These are phyloP conservation scores for Linanthus parryae DNA, from an alignment of 148 eudicot genomes.

Conservation along the genomic window DNA sequence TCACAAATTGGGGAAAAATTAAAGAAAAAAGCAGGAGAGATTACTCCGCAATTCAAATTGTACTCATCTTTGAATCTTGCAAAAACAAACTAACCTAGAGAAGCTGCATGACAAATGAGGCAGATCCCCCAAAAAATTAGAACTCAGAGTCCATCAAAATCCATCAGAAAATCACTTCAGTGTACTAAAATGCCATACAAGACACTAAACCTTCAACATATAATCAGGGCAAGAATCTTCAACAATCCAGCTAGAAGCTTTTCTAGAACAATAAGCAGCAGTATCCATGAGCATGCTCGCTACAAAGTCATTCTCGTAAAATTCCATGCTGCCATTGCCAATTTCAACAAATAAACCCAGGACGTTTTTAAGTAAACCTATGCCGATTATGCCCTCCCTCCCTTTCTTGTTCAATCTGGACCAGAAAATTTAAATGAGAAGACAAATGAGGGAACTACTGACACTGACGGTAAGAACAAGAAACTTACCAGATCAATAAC, in stretches of 20 bases:
- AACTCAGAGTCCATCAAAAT: too few relatives aligned
- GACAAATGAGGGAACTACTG: conserved; percentile 3
- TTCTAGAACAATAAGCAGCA: conserved; percentile 78
- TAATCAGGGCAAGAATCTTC: conserved; percentile 95
- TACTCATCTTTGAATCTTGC: too few relatives aligned
- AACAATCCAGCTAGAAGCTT: conserved; percentile 84
- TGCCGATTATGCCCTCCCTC: conserved; percentile 90
- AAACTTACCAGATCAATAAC: conserved; percentile 85
- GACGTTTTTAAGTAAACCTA: conserved; percentile 82
- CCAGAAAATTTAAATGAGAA: conserved; percentile 2
- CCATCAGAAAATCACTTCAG: too few relatives aligned
- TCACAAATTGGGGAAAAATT: too few relatives aligned
- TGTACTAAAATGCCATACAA: too few relatives aligned
- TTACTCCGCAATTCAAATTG: too few relatives aligned
- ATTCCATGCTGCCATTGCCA: conserved; percentile 77
- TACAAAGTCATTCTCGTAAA: conserved; percentile 81
- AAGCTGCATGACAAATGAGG: too few relatives aligned
- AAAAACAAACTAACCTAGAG: too few relatives aligned
- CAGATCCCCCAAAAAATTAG: too few relatives aligned
- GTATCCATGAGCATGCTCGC: conserved; percentile 64
- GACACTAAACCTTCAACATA: conserved; percentile 92
- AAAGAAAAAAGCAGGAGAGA: too few relatives aligned
- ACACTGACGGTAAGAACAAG: too few relatives aligned
- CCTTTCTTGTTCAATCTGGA: conserved; percentile 92
- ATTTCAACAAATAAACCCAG: conserved; percentile 93